Conservation (phyloP, 2,329 filamentous ascomycete species). For the Aschersonia sp. region DNA sequence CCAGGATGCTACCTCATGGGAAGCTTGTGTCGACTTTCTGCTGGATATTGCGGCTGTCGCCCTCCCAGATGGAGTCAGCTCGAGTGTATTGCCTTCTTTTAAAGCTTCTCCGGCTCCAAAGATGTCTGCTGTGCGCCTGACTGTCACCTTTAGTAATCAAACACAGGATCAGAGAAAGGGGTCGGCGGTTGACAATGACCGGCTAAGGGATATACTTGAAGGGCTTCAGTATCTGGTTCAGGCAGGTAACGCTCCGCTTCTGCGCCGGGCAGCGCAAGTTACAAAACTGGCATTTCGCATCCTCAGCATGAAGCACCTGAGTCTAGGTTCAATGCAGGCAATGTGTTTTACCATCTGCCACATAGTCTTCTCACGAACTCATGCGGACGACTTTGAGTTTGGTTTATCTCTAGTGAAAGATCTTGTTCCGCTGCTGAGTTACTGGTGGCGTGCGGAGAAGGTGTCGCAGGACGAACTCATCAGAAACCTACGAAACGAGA, state of each 20-base stretch:
- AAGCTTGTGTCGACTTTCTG: conserved; percentile 56
- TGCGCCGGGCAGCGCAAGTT: conserved; percentile 39
- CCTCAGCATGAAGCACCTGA: conserved; percentile 42
- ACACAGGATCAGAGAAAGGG: conserved; percentile 15
- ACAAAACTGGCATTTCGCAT: conserved; percentile 43
- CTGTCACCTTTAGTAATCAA: conserved; percentile 13
- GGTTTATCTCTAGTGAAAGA: conserved; percentile 44
- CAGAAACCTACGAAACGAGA: conserved; percentile 57
- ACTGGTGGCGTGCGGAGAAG: conserved; percentile 65
- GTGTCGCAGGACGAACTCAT: conserved; percentile 44
- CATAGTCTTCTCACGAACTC: conserved; percentile 46
- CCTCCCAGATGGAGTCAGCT: conserved; percentile 21
- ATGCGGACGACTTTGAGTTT: conserved; percentile 53
- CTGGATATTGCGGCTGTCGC: conserved; percentile 42
- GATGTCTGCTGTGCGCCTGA: conserved; percentile 14
- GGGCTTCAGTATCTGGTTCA: conserved; percentile 51
- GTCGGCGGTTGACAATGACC: conserved; percentile 15
- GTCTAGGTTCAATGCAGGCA: conserved; percentile 50
- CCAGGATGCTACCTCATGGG: conserved; percentile 47
- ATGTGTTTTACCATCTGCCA: conserved; percentile 66
- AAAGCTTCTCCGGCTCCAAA: conserved; percentile 29
- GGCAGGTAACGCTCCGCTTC: conserved; percentile 53
- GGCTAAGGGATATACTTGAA: conserved; percentile 31
- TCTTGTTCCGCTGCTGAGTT: conserved; percentile 55
- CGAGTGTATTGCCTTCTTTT: neutral